Conservation (phyloP, 805 yeast genomes). For the Candida sphagnicola region DNA sequence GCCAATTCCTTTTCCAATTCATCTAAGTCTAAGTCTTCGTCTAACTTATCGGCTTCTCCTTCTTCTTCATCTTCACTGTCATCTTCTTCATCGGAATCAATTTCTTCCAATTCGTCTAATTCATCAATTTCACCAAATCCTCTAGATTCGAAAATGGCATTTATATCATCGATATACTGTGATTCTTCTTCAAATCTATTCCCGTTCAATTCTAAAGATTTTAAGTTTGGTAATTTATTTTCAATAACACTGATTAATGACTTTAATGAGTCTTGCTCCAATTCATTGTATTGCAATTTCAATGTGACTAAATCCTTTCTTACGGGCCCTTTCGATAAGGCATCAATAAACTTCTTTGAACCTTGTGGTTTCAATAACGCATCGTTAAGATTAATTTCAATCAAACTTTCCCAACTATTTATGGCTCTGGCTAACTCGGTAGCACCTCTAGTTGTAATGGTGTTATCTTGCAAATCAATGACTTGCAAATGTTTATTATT, state of each 20-base stretch:
- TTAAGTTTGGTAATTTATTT: conserved; percentile 55
- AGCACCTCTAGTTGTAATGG: conserved; percentile 76
- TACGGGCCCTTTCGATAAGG: conserved; percentile 33
- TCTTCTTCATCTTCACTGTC: conserved; percentile 57
- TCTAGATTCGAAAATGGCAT: conserved; percentile 60
- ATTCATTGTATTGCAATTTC: conserved; percentile 85
- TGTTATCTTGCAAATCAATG: conserved; percentile 91
- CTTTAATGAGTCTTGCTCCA: conserved; percentile 62
- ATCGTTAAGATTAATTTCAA: conserved; percentile 84
- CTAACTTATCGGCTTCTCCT: conserved; percentile 42
- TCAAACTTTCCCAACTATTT: conserved; percentile 58
- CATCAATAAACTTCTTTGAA: conserved; percentile 50
- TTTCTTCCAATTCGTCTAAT: conserved; percentile 90
- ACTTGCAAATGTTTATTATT: conserved; percentile 56
- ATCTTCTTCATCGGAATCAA: conserved; percentile 65
- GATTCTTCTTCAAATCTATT: conserved; percentile 90
- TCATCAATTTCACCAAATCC: conserved; percentile 87
- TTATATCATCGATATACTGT: conserved; percentile 58
- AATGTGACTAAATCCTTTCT: conserved; percentile 50
- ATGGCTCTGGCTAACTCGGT: conserved; percentile 43
- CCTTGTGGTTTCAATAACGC: conserved; percentile 82
- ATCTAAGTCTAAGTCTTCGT: conserved; percentile 49
- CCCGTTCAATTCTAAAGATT: conserved; percentile 82
- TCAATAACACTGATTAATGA: conserved; percentile 52
- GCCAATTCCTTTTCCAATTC: conserved; percentile 53